Evolutionary conservation across 2,329 filamentous ascomycete genomes (phyloP), one percentile per base, ranked within the genome.

Genomic region (Aureobasidium sp.): DNA sequence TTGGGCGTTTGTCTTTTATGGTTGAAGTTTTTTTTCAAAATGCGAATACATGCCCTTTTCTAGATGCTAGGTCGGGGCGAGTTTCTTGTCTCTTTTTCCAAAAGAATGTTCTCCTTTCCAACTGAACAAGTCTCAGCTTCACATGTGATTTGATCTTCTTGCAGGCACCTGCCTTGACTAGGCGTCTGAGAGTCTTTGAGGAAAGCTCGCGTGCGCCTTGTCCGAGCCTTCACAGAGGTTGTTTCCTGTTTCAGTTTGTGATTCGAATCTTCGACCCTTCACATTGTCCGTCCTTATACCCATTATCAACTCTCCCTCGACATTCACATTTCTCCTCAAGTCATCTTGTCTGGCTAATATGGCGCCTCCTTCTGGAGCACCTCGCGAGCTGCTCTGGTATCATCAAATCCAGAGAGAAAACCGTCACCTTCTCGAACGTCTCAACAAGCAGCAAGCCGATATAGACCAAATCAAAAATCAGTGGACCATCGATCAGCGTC

Each of bases 1-100:
- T 42, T 55, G 44, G 53, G 53, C 44, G 53, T 55, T 55, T 51
- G 27, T 49, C 25, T 50, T n/a, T 53, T 45, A 34, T 53, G 50
- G 39, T 37, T 35, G 51, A 53, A 40, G 39, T 40, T 53, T 47
- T n/a, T 21, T 24, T 53, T 44, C 51, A 53, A 53, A 47, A 53
- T 30, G 51, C 51, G 51, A 41, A 45, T 29, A 53, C 39, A 53
- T 45, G 51, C 51, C 48, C 48, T 53, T 39, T 47, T 44, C 40
- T 53, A 53, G 51, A 53, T 53, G 44, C 44, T 53, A 53, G 34
- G 40, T 41, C 41, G 40, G 51, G 51, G 39, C 41, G 38, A 41
- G 30, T 41, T 53, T 53, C 50, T 47, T 47, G 21, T 45, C 35
- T 34, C 32, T 37, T 42, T 35, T 37, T 53, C 30, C 25, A 44